These are phyloP conservation scores for Tulasnella sp. DNA, from an alignment of 768 basidiomycete genomes.

Conservation along the genomic window DNA sequence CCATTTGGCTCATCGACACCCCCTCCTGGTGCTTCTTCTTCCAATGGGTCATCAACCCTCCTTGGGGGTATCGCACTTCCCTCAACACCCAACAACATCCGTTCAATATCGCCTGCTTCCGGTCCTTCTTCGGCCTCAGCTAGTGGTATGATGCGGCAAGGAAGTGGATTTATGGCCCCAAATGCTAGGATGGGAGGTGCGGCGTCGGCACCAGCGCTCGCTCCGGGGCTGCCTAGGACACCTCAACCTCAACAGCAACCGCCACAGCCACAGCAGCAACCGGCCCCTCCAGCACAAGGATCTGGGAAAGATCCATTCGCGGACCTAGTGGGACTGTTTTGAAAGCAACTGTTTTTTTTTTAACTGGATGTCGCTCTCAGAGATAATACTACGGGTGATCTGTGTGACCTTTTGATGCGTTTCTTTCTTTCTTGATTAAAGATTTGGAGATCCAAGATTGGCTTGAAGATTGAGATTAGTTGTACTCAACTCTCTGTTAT, in stretches of 20 bases:
- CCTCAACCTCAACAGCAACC: background rate
- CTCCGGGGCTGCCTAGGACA: background rate
- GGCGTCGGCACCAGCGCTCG: background rate
- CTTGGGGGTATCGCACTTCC: conserved; percentile 18
- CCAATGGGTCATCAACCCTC: conserved; percentile 6
- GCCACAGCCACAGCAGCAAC: background rate
- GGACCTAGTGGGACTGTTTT: conserved; percentile 70
- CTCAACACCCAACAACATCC: conserved; percentile 21
- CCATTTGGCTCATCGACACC: conserved; percentile 2
- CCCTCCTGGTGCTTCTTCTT: background rate
- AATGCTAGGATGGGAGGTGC: too few relatives aligned
- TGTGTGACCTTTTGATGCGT: too few relatives aligned
- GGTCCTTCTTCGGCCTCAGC: conserved; percentile 3
- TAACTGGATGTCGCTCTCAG: too few relatives aligned
- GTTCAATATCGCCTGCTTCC: conserved; percentile 10
- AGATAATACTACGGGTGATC: too few relatives aligned
- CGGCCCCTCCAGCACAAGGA: background rate
- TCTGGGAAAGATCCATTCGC: conserved; percentile 70
- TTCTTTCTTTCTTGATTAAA: too few relatives aligned
- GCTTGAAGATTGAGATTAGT: too few relatives aligned
- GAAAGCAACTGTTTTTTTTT: background rate
- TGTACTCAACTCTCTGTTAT: too few relatives aligned
- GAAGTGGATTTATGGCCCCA: conserved; percentile 21
- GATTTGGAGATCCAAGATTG: too few relatives aligned
- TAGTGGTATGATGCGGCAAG: conserved; percentile 15